Base-by-base conservation (phyloP, 2,329 filamentous ascomycete species). In the Clarireedia paspali region DNA sequence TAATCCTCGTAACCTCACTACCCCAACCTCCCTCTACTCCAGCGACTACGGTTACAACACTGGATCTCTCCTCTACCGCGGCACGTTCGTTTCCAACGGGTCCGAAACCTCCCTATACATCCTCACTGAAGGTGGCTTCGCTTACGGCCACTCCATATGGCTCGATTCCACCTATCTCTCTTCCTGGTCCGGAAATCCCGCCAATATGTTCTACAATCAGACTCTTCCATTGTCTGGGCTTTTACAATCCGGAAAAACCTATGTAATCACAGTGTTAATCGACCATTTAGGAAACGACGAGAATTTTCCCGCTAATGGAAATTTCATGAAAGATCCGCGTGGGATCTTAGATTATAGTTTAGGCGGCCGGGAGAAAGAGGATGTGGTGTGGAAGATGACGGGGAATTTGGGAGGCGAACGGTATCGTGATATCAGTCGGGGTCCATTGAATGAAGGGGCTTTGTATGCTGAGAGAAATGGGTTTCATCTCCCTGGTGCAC, bases 41-140 rank as follows among this genome's bases (percentile, higher is more conserved):
- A 80, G 80, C n/a, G 88, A 91, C 69, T 91, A 91, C 64, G 87
- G 87, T 24, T 91, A 83, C 70, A 77, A 88, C 67, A 77, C 82
- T 0, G 87, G 88, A 4, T 80, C 79, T 1, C 74, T 91, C 0
- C 63, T 91, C 48, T 91, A 81, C 73, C 80, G 87, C 1, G 88
- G 87, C 0, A 38, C 44, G 60, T 91, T 92, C 67, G 77, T 73
- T 0, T 81, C 87, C 3, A 77, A 73, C 1, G 85, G 85, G 15
- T 71, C 75, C 1, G 85, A 89, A 60, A 73, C 73, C 0, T 72
- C 71, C 0, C 72, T 91, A 46, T 77, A 71, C 58, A 66, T 88
- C 17, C 73, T 72, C 45, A 85, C 85, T 0, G 79, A 84, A 59
- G 88, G 88, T 39, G 88, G 88, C 2, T 76, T 71, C 2, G 87